phyloP scores from a whole-genome alignment of 2,329 filamentous ascomycete species.

The Alternaria arborescens region DNA sequence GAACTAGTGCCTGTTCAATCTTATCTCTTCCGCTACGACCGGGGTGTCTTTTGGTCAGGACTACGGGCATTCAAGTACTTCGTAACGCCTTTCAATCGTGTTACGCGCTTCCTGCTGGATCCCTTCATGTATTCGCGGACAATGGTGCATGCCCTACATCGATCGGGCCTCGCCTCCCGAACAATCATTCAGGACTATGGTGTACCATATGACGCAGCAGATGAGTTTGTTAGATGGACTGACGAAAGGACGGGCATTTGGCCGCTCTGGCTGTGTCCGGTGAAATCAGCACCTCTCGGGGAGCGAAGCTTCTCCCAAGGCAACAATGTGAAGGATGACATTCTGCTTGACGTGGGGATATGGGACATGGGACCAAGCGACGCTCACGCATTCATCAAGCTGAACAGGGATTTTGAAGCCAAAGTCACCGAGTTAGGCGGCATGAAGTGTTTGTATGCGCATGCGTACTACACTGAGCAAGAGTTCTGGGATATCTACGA shows the following conservation, averaged over 20 bases:
- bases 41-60: conserved; percentile 72
- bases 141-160: conserved; percentile 70
- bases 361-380: conserved; percentile 78
- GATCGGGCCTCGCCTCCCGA: conserved; percentile 62
- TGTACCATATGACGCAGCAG: conserved; percentile 62
- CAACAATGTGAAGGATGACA: conserved; percentile 38
- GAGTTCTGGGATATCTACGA: conserved; percentile 76
- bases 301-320: conserved; percentile 44
- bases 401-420: conserved; percentile 76
- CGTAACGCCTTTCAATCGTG: conserved; percentile 65
- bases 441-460: conserved; percentile 88
- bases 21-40: conserved; percentile 70
- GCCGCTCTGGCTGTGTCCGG: conserved; percentile 68
- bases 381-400: conserved; percentile 66
- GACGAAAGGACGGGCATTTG: conserved; percentile 60
- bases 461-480: conserved; percentile 78
- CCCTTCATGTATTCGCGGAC: conserved; percentile 68
- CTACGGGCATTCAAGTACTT: conserved; percentile 69
- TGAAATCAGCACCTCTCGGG: conserved; percentile 38
- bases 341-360: conserved; percentile 63
- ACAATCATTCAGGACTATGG: conserved; percentile 72
- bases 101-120: conserved; percentile 68
- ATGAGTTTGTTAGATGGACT: conserved; percentile 63
- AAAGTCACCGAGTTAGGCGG: conserved; percentile 76
- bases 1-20: conserved; percentile 59